Percentiles rank a stretch among this genome's conserved stretches.
phyloP scores from a whole-genome alignment of 306 rosid genomes.

The Trifolium pratense region DNA sequence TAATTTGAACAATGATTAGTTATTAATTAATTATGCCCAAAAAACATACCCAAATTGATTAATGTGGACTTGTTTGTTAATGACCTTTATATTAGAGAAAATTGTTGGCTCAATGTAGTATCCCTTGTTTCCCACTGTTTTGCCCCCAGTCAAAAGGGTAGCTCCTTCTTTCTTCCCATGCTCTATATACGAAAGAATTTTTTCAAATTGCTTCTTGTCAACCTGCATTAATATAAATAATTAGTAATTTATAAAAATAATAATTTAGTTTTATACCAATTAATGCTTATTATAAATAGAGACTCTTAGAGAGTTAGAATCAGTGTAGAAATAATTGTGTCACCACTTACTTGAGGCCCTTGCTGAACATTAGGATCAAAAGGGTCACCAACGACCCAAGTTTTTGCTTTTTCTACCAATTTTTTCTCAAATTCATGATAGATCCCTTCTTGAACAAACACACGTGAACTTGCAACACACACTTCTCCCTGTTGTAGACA shows the following conservation, averaged over 20 bases:
- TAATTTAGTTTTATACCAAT: too few species aligned
- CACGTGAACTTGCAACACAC: conserved; percentile 71
- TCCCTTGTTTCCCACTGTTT: conserved; percentile 64
- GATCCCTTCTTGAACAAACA: conserved; percentile 82
- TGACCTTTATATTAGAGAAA: conserved; percentile 70
- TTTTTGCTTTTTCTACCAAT: conserved; percentile 59
- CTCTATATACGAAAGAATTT: conserved; percentile 66
- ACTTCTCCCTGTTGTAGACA: conserved; percentile 65
- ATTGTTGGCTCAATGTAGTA: conserved; percentile 80
- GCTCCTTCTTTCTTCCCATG: conserved; percentile 90
- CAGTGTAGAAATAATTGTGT: background rate
- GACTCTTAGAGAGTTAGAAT: background rate
- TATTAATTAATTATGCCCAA: background rate
- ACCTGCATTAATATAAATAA: conserved; percentile 36
- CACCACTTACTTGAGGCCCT: conserved; percentile 68
- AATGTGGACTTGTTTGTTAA: background rate
- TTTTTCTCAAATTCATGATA: conserved; percentile 72
- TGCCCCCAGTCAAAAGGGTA: conserved; percentile 75
- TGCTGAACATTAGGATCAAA: conserved; percentile 77
- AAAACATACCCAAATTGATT: background rate
- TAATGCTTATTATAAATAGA: too few species aligned
- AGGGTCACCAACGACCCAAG: conserved; percentile 82
- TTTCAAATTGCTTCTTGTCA: conserved; percentile 69
- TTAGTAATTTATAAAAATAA: too few species aligned
- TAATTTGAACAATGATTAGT: background rate